phyloP scores from a whole-genome alignment of 2,329 filamentous ascomycete genomes.

The Biscogniauxia marginata region DNA sequence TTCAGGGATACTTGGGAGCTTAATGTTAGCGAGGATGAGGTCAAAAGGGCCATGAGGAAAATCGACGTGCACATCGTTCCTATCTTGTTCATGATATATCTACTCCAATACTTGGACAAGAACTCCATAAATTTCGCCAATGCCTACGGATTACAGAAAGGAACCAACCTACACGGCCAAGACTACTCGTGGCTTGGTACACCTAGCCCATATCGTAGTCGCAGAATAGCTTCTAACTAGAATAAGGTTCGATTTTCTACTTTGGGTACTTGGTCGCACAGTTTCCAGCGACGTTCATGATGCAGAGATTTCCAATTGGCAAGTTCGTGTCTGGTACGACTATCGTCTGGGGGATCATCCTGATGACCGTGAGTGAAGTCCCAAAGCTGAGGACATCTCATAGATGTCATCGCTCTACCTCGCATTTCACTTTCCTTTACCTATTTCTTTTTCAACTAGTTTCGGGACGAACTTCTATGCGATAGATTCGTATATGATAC shows the following conservation, averaged over 20 bases:
- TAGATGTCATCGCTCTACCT: no score
- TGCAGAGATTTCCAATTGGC: slow-evolving; percentile 48
- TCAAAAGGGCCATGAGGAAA: slow-evolving; percentile 31
- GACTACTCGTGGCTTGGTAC: slow-evolving; percentile 51
- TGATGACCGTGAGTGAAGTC: slow-evolving; percentile 35
- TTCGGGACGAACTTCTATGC: no score
- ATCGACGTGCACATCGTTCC: slow-evolving; percentile 33
- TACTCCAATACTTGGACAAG: slow-evolving; percentile 37
- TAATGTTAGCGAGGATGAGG: slow-evolving; percentile 27
- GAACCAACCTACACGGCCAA: slow-evolving; percentile 45
- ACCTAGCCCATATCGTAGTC: slow-evolving; percentile 48
- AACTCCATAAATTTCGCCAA: slow-evolving; percentile 51
- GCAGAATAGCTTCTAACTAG: not conserved
- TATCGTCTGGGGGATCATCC: slow-evolving; percentile 47
- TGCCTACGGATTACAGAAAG: slow-evolving; percentile 46
- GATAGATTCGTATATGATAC: no score
- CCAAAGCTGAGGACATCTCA: no score
- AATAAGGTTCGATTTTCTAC: slow-evolving; percentile 47
- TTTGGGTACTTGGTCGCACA: slow-evolving; percentile 46
- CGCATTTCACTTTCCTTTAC: no score
- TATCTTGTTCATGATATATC: slow-evolving; percentile 32
- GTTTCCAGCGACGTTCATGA: slow-evolving; percentile 40
- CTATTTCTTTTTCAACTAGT: no score
- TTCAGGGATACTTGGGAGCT: slow-evolving; percentile 26
- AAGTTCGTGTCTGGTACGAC: slow-evolving; percentile 45